Evolutionary conservation across 139 green algal species (phyloP).

Genomic region (Chlorella sorokiniana): DNA sequence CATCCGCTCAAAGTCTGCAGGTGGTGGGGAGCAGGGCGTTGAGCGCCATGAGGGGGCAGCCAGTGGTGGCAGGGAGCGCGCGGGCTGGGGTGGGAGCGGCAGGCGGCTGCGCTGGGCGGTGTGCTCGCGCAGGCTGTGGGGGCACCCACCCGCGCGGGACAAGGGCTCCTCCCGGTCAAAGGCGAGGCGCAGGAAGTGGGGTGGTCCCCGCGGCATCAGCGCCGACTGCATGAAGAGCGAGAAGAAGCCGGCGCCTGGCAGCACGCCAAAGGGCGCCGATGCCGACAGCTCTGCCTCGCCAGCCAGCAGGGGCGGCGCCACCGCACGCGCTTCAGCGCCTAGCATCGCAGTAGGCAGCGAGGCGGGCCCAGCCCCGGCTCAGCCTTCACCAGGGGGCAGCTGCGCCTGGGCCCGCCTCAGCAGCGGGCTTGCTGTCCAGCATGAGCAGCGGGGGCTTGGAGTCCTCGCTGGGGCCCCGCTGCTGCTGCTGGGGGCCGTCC

Average conservation of each 20-base stretch:
- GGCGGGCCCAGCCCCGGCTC: neutral
- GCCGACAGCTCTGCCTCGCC: slow-evolving; percentile 5
- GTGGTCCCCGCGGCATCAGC: slow-evolving; percentile 27
- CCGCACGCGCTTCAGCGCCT: neutral
- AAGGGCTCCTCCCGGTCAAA: slow-evolving; percentile 38
- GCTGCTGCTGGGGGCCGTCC: neutral
- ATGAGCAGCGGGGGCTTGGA: slow-evolving; percentile 8
- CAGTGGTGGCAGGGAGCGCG: neutral
- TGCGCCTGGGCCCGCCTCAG: neutral
- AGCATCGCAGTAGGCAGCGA: neutral
- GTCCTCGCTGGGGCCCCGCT: neutral
- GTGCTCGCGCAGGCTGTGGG: neutral
- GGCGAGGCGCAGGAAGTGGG: slow-evolving; percentile 34
- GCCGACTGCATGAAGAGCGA: slow-evolving; percentile 22
- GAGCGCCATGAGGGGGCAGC: neutral
- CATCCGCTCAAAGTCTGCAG: slow-evolving; percentile 43
- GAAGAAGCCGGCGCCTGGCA: slow-evolving; percentile 38
- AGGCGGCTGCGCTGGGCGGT: neutral
- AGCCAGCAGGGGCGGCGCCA: slow-evolving; percentile 10
- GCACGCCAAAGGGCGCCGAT: neutral
- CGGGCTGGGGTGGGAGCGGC: neutral
- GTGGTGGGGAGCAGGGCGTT: neutral
- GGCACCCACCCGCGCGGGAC: neutral
- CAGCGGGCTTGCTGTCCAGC: slow-evolving; percentile 38
- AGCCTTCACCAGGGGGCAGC: neutral